These are phyloP conservation scores for Salicornia ramosissima DNA, from an alignment of 148 eudicot genomes.

Conservation along the genomic window DNA sequence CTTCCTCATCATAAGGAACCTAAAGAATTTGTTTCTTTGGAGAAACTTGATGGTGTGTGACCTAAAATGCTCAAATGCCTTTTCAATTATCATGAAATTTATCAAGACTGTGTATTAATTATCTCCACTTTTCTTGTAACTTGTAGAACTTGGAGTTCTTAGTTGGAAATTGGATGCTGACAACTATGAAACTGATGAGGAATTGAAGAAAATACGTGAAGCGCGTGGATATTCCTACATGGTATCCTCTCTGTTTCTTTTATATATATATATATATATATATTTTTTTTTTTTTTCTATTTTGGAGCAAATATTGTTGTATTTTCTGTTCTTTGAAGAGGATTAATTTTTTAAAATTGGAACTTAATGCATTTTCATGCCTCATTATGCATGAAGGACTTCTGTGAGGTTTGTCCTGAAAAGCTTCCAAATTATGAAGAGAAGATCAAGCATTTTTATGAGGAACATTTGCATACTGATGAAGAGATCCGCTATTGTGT, in stretches of 20 bases:
- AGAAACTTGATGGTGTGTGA: slow-evolving; percentile 57
- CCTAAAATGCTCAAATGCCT: not conserved
- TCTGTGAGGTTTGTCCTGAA: slow-evolving; percentile 82
- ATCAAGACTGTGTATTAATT: not conserved
- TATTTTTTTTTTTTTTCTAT: not conserved
- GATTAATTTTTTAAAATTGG: not conserved
- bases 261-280: not conserved
- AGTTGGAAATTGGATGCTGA: slow-evolving; percentile 95
- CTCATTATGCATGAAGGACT: slow-evolving; percentile 42
- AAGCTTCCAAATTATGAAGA: slow-evolving; percentile 84
- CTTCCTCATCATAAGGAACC: slow-evolving; percentile 86
- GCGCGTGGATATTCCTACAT: slow-evolving; percentile 81
- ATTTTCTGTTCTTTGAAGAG: not conserved
- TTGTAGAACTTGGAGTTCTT: slow-evolving; percentile 74
- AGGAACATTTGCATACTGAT: slow-evolving; percentile 96
- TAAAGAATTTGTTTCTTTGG: slow-evolving; percentile 73
- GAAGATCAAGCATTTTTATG: slow-evolving; percentile 79
- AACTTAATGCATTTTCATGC: not conserved
- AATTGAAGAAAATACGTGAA: slow-evolving; percentile 77
- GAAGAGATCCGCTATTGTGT: slow-evolving; percentile 97
- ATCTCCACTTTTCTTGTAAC: not conserved
- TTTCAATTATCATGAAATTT: not conserved
- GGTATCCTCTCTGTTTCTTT: slow-evolving; percentile 29
- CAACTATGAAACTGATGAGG: slow-evolving; percentile 86
- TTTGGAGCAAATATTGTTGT: not conserved